Evolutionary conservation across 768 basidiomycete genomes (phyloP), one percentile per base, ranked within the genome.

Genomic region (Stropharia rugosoannulata): DNA sequence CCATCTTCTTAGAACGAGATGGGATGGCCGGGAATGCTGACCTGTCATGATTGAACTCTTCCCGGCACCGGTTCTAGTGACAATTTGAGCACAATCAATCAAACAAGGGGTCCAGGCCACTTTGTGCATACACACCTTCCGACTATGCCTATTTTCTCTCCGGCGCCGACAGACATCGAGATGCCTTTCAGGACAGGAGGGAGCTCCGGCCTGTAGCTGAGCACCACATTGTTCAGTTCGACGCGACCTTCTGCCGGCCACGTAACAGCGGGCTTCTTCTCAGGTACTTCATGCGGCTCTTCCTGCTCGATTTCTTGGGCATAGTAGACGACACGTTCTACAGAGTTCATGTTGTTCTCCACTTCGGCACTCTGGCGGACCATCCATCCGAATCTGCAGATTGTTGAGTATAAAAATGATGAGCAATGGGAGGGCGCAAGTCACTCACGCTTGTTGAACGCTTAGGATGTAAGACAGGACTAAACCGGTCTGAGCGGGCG

Each of bases 281-380:
- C 86, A 0, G 83, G 77, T 15, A 88, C 69, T 39, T 85, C 78
- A 62, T 89, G 83, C 1, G 88, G 80, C 1, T 88, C 82, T 70
- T 95, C 93, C 67, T 94, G 89, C 66, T 94, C 92, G 15, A 97
- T 75, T 27, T 84, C 80, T 16, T 81, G 80, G 40, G 87, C 85
- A 63, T 97, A 97, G 66, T 93, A 82, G 3, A 93, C 73, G 15
- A 98, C 77, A 22, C 95, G 87, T 67, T 92, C 90, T 7, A 91
- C 89, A n/a, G 85, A 84, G 67, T 93, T 93, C 90, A 95, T 94
- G 69, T 95, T 82, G 69, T 97, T 96, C 70, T 96, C 93, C 10
- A 95, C 87, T 67, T 95, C 93, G 2, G 89, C 86, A 38, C 78
- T 79, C 69, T 91, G 89, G 8, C 88, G 83, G 40, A 89, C 82